These are phyloP conservation scores for Polytolypa hystricis DNA, from an alignment of 2,329 filamentous ascomycete species.

Conservation along the genomic window DNA sequence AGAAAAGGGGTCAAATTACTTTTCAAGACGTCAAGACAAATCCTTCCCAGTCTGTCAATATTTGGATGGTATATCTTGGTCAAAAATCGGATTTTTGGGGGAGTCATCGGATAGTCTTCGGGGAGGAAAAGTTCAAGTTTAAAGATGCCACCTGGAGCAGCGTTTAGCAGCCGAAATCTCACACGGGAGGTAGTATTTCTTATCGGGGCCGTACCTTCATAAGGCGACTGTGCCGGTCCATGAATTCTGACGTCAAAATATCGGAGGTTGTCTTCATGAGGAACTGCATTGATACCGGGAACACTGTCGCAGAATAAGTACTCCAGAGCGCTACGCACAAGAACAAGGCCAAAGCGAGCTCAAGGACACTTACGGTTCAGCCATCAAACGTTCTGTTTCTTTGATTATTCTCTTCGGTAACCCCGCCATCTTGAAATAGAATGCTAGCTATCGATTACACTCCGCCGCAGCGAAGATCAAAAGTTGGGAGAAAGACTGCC, in stretches of 20 bases:
- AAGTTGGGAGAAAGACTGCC: no score
- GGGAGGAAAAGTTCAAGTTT: slow-evolving; percentile 95
- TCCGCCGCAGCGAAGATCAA: no score
- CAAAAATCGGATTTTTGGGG: slow-evolving; percentile 94
- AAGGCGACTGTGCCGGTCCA: slow-evolving; percentile 82
- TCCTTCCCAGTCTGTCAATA: slow-evolving; percentile 92
- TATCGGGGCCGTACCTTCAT: slow-evolving; percentile 58
- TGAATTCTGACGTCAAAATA: slow-evolving; percentile 98
- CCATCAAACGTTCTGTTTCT: slow-evolving; percentile 94
- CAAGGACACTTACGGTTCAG: slow-evolving; percentile 84
- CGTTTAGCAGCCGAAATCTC: slow-evolving; percentile 6
- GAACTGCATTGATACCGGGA: slow-evolving; percentile 87
- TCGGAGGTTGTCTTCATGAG: slow-evolving; percentile 91
- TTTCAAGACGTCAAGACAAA: slow-evolving; percentile 94
- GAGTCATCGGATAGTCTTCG: slow-evolving; percentile 98
- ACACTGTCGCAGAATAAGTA: slow-evolving; percentile 51
- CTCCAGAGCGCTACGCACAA: no score
- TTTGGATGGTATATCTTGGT: slow-evolving; percentile 99
- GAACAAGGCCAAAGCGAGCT: no score
- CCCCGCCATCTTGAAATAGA: no score
- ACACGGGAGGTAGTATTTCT: neutral
- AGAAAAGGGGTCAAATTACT: slow-evolving; percentile 56
- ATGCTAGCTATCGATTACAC: no score
- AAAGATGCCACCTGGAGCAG: slow-evolving; percentile 66
- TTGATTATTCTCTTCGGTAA: slow-evolving; percentile 96